phyloP scores from a whole-genome alignment of 495 filamentous ascomycete species.

The Talaromyces borbonicus region DNA sequence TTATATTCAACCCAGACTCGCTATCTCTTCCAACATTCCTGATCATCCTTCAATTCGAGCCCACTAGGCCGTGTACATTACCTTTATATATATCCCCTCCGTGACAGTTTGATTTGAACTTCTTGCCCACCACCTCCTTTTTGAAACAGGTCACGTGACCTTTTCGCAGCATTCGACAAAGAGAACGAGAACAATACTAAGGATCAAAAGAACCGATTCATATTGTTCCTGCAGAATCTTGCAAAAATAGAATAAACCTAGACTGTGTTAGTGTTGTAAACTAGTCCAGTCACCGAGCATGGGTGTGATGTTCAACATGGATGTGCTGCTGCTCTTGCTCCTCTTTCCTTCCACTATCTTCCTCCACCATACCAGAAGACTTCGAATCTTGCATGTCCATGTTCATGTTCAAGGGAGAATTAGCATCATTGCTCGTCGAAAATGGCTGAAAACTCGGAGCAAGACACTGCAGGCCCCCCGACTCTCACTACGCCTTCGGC shows the following conservation, averaged over 20 bases:
- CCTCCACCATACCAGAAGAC: background rate
- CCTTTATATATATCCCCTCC: no score
- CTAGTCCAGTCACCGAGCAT: no score
- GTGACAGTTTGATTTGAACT: no score
- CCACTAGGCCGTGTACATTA: no score
- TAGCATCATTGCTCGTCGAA: background rate
- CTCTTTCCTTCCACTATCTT: background rate
- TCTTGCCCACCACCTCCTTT: no score
- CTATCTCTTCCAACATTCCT: no score
- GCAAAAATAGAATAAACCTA: background rate
- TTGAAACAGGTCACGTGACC: constrained; percentile 8
- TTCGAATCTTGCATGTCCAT: background rate
- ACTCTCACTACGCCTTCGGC: no score
- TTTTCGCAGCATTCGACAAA: background rate
- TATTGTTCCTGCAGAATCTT: constrained; percentile 4
- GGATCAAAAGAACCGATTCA: background rate
- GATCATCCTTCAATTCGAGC: no score
- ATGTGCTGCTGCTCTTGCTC: background rate
- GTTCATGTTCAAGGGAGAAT: background rate
- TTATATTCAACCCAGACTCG: no score
- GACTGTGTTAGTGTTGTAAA: no score
- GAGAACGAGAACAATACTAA: constrained; percentile 8
- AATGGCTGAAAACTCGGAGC: background rate
- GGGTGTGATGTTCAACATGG: no score
- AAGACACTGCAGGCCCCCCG: no score